Base-by-base conservation (phyloP, 1,284 basidiomycete species). In the Agroathelia rolfsii region DNA sequence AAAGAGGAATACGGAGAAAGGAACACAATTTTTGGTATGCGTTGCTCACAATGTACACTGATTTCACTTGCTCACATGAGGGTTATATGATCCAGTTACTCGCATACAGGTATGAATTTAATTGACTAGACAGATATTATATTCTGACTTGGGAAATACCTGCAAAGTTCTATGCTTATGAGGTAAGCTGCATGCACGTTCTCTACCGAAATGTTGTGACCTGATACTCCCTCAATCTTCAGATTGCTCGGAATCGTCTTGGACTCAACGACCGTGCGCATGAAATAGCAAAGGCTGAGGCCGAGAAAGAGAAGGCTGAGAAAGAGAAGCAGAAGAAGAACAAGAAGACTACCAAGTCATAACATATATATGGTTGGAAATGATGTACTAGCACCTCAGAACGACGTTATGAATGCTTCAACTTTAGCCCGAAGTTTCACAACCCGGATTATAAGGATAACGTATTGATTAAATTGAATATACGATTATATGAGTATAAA, bases 261-360 rank as follows among this genome's bases (percentile, higher is more conserved):
- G 93, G 92, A 2, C 68, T 97, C 41, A 99, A 99, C 59, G 87
- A 95, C 57, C 61, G 61, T 37, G 79, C 88, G n/a, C 86, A 92
- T 60, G 72, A 86, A 49, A 52, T 78, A 35, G 87, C 84, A n/a
- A 79, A 80, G 47, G 71, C 53, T 23, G 79, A 84, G 30, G 72
- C 67, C 2, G 68, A 61, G 36, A 77, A 77, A 56, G 76, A 80
- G 43, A 63, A 62, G 35, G 49, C 52, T 14, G 64, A 68, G 52
- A 69, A 62, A 43, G 64, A 66, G 45, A 66, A 61, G 41, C 66
- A 66, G 40, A 55, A 59, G 21, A 54, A 53, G 43, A 64, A 60
- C 52, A 61, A 64, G 45, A 51, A 47, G 34, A 49, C 44, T 18
- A 43, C 36, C 12, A 51, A 51, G 40, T 53, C 50, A 48, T 53